A percentile compares a stretch with the other conserved stretches of the same genome.
Conservation (phyloP, 139 green algal genomes). For the Auxenochlorella pyrenoidosa region DNA sequence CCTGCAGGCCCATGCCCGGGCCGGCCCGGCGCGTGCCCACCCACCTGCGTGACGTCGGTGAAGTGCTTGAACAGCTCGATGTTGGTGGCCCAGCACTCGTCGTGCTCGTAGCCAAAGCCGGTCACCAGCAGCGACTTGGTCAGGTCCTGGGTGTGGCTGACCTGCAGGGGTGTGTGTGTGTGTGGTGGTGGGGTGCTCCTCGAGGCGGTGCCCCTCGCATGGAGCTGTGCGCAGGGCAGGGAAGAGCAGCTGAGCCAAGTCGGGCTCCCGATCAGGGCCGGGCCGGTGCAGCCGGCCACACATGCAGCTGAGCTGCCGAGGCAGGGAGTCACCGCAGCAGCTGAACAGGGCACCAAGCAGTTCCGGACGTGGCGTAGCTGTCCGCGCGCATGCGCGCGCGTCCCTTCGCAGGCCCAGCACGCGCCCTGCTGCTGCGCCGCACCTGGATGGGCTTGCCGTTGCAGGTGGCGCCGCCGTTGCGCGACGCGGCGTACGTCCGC, state of each 20-base stretch:
- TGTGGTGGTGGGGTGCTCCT: neutral
- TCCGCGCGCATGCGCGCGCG: neutral
- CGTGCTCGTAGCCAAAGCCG: slow-evolving; percentile 90
- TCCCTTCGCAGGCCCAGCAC: too few relatives aligned
- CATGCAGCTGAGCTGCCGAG: neutral
- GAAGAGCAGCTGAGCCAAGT: too few relatives aligned
- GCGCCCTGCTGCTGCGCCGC: neutral
- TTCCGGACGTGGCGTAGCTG: neutral
- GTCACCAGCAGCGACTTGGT: slow-evolving; percentile 75
- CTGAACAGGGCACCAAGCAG: neutral
- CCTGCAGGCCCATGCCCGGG: too few relatives aligned
- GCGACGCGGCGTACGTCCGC: slow-evolving; percentile 76
- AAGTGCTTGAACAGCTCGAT: slow-evolving; percentile 92
- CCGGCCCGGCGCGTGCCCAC: too few relatives aligned
- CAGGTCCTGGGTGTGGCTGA: slow-evolving; percentile 47
- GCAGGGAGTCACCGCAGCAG: neutral
- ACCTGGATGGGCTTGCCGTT: slow-evolving; percentile 72
- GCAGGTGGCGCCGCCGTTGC: slow-evolving; percentile 74
- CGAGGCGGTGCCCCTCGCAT: too few relatives aligned
- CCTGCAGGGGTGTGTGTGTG: neutral
- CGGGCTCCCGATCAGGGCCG: too few relatives aligned
- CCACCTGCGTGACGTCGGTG: slow-evolving; percentile 73
- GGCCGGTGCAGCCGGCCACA: too few relatives aligned
- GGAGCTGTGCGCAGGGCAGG: too few relatives aligned
- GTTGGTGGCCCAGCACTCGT: slow-evolving; percentile 85